These are phyloP conservation scores for Rhizophagus clarus DNA, from an alignment of 192 early-diverging fungal genomes.

Conservation along the genomic window DNA sequence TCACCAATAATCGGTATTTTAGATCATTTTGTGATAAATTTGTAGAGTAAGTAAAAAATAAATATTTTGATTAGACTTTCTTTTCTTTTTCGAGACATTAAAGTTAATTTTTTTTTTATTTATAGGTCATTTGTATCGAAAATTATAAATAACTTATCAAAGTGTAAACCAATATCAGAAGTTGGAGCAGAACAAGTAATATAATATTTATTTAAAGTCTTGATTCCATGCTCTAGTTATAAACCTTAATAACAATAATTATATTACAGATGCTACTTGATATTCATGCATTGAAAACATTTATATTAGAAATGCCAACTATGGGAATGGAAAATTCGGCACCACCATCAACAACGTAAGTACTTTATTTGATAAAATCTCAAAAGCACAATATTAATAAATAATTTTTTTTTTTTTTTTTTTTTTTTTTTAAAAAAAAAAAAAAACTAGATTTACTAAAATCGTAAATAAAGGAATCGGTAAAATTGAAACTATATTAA, in stretches of 20 bases:
- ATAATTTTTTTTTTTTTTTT: not conserved
- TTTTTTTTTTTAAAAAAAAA: too few relatives aligned
- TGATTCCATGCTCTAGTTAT: too few relatives aligned
- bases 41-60: conserved; percentile 66
- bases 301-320: conserved; percentile 73
- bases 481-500: conserved; percentile 85
- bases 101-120: not conserved
- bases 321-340: conserved; percentile 56
- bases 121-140: conserved; percentile 69
- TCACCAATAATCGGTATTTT: conserved; percentile 78
- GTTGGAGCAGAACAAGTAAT: conserved; percentile 91
- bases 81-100: not conserved
- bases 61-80: not conserved
- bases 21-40: conserved; percentile 92
- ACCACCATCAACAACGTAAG: conserved; percentile 65
- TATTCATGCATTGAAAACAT: conserved; percentile 88
- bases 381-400: too few relatives aligned
- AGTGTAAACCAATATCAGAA: conserved; percentile 85
- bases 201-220: not conserved
- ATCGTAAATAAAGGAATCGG: conserved; percentile 81
- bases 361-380: not conserved
- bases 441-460: conserved; percentile 76
- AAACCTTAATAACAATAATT: not conserved
- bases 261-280: conserved; percentile 78
- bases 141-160: conserved; percentile 69